Evolutionary conservation across 345 rosid species (phyloP).

Genomic region (Citrus unshiu): DNA sequence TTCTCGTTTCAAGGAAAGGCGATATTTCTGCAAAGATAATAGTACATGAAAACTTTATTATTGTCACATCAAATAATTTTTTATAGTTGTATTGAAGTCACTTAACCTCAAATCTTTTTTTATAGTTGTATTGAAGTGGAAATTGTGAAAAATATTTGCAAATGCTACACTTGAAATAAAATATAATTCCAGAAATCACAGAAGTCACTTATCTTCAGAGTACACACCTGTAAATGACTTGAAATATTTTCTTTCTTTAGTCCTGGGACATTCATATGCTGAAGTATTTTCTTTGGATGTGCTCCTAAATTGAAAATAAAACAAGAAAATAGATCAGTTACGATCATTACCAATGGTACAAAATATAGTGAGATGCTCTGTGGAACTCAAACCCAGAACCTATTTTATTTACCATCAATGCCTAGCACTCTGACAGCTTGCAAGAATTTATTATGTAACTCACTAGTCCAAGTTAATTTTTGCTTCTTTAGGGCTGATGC

Average conservation of each 20-base stretch:
- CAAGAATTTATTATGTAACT: constrained; percentile 37
- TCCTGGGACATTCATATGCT: constrained; percentile 42
- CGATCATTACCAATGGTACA: neutral
- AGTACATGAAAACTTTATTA: neutral
- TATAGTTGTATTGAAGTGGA: neutral
- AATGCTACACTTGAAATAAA: neutral
- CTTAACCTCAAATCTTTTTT: neutral
- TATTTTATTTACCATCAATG: constrained; percentile 32
- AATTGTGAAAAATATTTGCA: neutral
- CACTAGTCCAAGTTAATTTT: constrained; percentile 42
- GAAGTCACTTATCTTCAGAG: neutral
- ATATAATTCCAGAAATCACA: neutral
- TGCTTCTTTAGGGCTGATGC: constrained; percentile 27
- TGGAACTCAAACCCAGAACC: neutral
- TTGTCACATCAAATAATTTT: neutral
- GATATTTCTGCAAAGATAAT: constrained; percentile 35
- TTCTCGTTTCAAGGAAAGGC: constrained; percentile 26
- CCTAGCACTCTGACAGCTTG: constrained; percentile 34
- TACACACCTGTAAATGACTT: constrained; percentile 53
- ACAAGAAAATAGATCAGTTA: neutral
- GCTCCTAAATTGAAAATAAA: constrained; percentile 24
- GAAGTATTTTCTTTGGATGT: constrained; percentile 45
- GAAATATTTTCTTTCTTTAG: constrained; percentile 37
- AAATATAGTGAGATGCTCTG: neutral
- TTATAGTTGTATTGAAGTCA: neutral